These are phyloP conservation scores for Arthrobotrys sinensis DNA, from an alignment of 2,329 filamentous ascomycete species.

Conservation along the genomic window DNA sequence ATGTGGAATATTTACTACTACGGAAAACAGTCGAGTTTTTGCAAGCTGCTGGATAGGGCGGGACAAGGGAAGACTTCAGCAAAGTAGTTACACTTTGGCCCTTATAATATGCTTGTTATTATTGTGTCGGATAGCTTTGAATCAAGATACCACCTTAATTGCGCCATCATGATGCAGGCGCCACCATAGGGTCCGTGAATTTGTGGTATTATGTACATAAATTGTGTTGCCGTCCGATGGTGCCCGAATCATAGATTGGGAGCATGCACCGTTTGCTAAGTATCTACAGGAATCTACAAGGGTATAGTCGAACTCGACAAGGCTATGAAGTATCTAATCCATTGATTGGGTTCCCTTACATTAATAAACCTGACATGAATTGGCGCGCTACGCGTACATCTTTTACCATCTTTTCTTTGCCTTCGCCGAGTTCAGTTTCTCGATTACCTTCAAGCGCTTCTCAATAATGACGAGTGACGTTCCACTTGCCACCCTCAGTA, in stretches of 20 bases:
- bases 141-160: not conserved
- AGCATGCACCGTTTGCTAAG: conserved; percentile 18
- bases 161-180: not conserved
- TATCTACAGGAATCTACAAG: conserved; percentile 15
- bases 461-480: conserved; percentile 5
- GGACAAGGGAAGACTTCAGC: not conserved
- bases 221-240: conserved; percentile 5
- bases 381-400: conserved; percentile 3
- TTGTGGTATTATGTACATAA: conserved; percentile 2
- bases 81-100: not conserved
- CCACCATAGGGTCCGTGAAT: not conserved
- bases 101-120: not conserved
- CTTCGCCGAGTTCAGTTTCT: not conserved
- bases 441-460: not conserved
- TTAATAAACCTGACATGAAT: not conserved
- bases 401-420: not conserved
- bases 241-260: not conserved
- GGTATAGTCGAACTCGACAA: not conserved
- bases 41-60: conserved; percentile 22
- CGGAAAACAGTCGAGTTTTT: conserved; percentile 23
- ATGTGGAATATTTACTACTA: conserved; percentile 37
- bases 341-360: not conserved
- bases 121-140: not conserved
- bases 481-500: not conserved
- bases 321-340: not conserved